Conservation (phyloP, 306 rosid species). For the Sindora glabra region DNA sequence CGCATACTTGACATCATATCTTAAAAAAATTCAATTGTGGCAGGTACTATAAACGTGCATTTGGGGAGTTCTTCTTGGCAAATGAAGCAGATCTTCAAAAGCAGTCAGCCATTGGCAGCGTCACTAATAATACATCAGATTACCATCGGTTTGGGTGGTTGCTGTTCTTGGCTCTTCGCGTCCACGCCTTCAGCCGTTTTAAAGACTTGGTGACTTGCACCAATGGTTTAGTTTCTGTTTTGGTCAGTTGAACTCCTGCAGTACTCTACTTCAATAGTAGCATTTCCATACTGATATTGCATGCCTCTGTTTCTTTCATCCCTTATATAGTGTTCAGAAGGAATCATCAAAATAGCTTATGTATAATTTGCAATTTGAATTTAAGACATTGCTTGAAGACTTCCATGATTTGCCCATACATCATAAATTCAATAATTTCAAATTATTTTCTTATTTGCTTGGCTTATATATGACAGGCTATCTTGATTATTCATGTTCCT, state of each 20-base stretch:
- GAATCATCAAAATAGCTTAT: neutral
- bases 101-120: conserved; percentile 19
- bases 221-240: conserved; percentile 75
- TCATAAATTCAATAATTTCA: neutral
- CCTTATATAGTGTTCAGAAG: neutral
- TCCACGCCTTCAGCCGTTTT: conserved; percentile 83
- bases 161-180: conserved; percentile 92
- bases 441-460: conserved; percentile 17
- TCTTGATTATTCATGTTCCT: conserved; percentile 85
- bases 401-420: neutral
- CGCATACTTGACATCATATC: neutral
- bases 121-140: conserved; percentile 45
- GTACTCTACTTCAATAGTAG: neutral
- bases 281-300: neutral
- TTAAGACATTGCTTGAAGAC: neutral
- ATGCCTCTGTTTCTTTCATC: neutral
- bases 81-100: conserved; percentile 45
- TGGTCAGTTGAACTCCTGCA: conserved; percentile 52
- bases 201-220: conserved; percentile 89
- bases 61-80: conserved; percentile 68
- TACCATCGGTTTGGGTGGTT: conserved; percentile 98
- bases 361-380: neutral
- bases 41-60: conserved; percentile 84
- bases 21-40: conserved; percentile 12
- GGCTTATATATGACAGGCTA: conserved; percentile 54